Evolutionary conservation across 768 basidiomycete species (phyloP).

Genomic region (Sistotremastrum suecicum): DNA sequence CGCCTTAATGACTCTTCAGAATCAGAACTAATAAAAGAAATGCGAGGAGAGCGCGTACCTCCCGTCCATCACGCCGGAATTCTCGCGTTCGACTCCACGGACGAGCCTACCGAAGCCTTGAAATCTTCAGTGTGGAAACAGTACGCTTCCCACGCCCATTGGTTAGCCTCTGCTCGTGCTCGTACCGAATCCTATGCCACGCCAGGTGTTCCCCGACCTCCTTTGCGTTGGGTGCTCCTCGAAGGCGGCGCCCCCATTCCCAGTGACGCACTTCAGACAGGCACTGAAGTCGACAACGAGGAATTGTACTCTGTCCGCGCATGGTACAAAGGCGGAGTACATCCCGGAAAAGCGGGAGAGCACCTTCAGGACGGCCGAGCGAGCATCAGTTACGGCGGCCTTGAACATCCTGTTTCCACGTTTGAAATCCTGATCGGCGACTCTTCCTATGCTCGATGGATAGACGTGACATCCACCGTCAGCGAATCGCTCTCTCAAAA

Average conservation of each 20-base stretch:
- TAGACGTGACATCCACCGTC: too few species aligned
- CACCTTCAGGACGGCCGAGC: not conserved
- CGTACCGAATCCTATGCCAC: not conserved
- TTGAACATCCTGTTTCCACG: too few species aligned
- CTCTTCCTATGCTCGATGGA: too few species aligned
- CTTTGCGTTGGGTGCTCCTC: not conserved
- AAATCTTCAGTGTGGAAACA: too few species aligned
- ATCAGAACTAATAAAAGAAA: too few species aligned
- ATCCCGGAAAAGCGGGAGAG: not conserved
- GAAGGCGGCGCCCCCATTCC: not conserved
- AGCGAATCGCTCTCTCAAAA: not conserved
- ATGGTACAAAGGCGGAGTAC: not conserved
- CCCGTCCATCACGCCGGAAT: too few species aligned
- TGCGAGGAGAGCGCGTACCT: too few species aligned
- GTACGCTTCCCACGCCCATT: not conserved
- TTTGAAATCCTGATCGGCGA: too few species aligned
- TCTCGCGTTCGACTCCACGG: too few species aligned
- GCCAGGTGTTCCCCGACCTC: not conserved
- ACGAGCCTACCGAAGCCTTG: too few species aligned
- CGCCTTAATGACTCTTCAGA: too few species aligned
- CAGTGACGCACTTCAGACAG: not conserved
- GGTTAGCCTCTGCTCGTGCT: not conserved
- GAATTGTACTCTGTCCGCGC: not conserved
- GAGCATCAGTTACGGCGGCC: too few species aligned
- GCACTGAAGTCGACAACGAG: not conserved